These are phyloP conservation scores for Herpetomonas samuelpessoai DNA, from an alignment of 208 protist genomes.

Conservation along the genomic window DNA sequence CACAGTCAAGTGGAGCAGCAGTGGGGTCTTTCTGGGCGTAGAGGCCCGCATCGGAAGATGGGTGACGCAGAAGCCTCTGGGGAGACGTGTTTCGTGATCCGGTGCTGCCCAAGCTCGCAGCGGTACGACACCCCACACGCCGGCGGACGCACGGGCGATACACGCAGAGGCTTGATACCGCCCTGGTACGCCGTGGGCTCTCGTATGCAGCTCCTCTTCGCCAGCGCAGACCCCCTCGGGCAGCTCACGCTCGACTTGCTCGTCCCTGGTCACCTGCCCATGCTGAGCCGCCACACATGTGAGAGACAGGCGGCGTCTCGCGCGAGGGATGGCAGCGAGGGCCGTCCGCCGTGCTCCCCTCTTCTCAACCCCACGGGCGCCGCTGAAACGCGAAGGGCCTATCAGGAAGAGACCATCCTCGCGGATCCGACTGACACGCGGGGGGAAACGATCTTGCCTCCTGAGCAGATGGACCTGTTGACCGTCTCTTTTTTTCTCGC, in stretches of 20 bases:
- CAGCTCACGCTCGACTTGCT: slow-evolving; percentile 7
- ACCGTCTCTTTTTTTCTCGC: not conserved
- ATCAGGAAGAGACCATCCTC: not conserved
- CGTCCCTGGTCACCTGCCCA: not conserved
- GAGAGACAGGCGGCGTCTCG: no score
- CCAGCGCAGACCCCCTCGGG: slow-evolving; percentile 13
- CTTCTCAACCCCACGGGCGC: not conserved
- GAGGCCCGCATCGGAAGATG: no score
- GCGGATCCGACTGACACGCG: not conserved
- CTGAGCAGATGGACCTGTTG: not conserved
- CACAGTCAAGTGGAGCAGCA: no score
- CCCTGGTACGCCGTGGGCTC: slow-evolving; percentile 21
- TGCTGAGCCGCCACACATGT: not conserved
- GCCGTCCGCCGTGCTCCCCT: no score
- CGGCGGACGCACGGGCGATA: not conserved
- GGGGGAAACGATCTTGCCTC: not conserved
- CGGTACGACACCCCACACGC: not conserved
- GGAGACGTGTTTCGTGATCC: no score
- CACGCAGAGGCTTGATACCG: slow-evolving; percentile 18
- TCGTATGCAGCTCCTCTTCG: slow-evolving; percentile 19
- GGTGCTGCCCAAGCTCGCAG: no score
- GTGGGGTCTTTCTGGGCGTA: no score
- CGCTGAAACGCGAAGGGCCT: no score
- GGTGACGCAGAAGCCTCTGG: no score
- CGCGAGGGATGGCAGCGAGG: no score